A percentile compares a stretch with the other conserved stretches of the same genome.
These are phyloP conservation scores for Coccinonectria pachysandricola DNA, from an alignment of 2,329 filamentous ascomycete genomes.

Conservation along the genomic window DNA sequence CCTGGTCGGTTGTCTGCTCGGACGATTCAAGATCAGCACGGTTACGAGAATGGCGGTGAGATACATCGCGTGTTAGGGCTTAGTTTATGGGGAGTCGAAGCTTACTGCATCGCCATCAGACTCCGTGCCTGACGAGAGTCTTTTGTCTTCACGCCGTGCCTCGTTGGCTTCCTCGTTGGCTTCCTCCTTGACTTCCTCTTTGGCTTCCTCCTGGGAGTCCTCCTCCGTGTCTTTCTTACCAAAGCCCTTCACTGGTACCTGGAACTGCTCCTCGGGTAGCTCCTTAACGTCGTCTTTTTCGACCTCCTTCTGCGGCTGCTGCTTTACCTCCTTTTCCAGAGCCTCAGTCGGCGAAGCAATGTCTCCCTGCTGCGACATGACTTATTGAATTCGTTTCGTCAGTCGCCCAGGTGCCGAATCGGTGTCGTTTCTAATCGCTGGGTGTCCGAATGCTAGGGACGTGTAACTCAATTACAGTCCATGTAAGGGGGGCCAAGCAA, in stretches of 20 bases:
- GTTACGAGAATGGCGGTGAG: no score
- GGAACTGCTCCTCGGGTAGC: no score
- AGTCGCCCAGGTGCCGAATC: conserved; percentile 3
- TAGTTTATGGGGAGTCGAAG: conserved; percentile 5
- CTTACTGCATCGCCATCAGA: conserved; percentile 19
- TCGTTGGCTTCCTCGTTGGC: neutral
- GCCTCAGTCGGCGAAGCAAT: conserved; percentile 17
- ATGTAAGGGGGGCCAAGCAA: conserved; percentile 13
- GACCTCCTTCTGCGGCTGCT: no score
- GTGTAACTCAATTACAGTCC: conserved; percentile 12
- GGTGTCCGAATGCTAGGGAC: conserved; percentile 6
- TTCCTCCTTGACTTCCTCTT: conserved; percentile 6
- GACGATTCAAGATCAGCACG: no score
- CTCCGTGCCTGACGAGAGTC: conserved; percentile 21
- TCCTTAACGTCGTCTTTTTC: no score
- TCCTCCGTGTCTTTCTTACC: no score
- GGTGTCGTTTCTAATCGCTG: no score
- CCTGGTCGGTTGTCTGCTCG: conserved; percentile 21
- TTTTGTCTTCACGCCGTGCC: conserved; percentile 14
- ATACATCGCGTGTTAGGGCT: no score
- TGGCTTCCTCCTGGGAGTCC: conserved; percentile 3
- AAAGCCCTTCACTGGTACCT: no score
- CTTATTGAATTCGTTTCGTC: conserved; percentile 8
- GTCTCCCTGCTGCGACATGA: conserved; percentile 26
- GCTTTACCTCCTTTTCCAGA: no score